phyloP scores from a whole-genome alignment of 163 green algal species.

The Prototheca cutis region DNA sequence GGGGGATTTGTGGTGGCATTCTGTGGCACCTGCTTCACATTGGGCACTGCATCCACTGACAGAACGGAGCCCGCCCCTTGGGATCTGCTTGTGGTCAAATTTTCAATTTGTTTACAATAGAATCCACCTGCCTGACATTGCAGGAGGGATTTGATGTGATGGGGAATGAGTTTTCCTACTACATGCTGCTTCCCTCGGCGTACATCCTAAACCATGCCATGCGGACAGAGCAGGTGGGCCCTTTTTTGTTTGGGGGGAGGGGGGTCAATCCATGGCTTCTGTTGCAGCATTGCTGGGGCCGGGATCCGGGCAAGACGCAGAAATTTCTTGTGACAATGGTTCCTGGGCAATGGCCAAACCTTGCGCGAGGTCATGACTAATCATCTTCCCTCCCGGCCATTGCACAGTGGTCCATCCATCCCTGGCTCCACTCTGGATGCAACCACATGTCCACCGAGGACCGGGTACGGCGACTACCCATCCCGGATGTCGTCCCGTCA shows the following conservation, averaged over 20 bases:
- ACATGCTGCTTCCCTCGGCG: slow-evolving; percentile 82
- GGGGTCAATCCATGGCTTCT: background rate
- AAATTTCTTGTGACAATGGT: too few relatives aligned
- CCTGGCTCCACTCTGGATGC: slow-evolving; percentile 68
- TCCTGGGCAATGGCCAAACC: background rate
- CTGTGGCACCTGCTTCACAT: too few relatives aligned
- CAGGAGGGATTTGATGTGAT: slow-evolving; percentile 46
- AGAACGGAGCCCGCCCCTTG: too few relatives aligned
- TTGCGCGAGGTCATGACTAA: background rate
- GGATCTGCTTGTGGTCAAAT: too few relatives aligned
- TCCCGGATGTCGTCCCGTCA: slow-evolving; percentile 70
- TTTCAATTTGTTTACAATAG: too few relatives aligned
- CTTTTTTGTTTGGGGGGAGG: background rate
- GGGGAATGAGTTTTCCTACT: slow-evolving; percentile 94
- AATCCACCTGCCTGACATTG: background rate
- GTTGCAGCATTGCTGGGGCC: too few relatives aligned
- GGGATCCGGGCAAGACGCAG: too few relatives aligned
- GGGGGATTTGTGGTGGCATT: too few relatives aligned
- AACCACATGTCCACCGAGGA: slow-evolving; percentile 62
- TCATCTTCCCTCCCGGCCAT: background rate
- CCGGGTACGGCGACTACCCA: slow-evolving; percentile 51
- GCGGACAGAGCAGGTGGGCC: background rate
- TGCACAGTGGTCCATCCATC: slow-evolving; percentile 65
- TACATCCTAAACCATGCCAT: slow-evolving; percentile 78
- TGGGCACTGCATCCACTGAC: too few relatives aligned